Evolutionary conservation across 192 early-diverging fungal species (phyloP).

Genomic region (Coemansia sp.): DNA sequence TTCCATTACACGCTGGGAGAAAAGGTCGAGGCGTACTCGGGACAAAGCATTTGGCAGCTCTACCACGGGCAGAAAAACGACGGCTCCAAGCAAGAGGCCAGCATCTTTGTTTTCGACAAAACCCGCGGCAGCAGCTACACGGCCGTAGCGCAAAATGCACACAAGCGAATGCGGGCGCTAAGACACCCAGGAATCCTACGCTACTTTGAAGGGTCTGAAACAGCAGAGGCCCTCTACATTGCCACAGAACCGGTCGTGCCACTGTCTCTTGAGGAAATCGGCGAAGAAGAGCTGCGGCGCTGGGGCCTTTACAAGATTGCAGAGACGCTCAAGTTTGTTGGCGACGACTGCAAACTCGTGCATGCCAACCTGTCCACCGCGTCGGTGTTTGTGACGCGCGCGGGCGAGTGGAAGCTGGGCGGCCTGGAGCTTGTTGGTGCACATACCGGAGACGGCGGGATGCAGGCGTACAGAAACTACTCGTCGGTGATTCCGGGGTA

Average conservation of each 20-base stretch:
- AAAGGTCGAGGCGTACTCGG: slow-evolving; percentile 56
- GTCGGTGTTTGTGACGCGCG: slow-evolving; percentile 82
- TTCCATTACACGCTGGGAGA: slow-evolving; percentile 68
- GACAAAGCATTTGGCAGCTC: slow-evolving; percentile 61
- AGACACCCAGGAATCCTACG: slow-evolving; percentile 84
- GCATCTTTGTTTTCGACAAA: slow-evolving; percentile 84
- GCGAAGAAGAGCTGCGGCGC: slow-evolving; percentile 60
- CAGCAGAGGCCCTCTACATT: slow-evolving; percentile 67
- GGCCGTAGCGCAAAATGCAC: slow-evolving; percentile 83
- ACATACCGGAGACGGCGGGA: slow-evolving; percentile 60
- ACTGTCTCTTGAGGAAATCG: slow-evolving; percentile 52
- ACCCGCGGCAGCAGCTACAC: slow-evolving; percentile 61
- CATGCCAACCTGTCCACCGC: slow-evolving; percentile 80
- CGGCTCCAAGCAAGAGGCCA: slow-evolving; percentile 61
- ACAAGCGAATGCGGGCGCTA: slow-evolving; percentile 81
- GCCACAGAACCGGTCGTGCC: slow-evolving; percentile 84
- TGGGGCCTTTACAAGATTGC: slow-evolving; percentile 92
- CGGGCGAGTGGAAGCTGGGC: slow-evolving; percentile 95
- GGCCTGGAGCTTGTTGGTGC: slow-evolving; percentile 78
- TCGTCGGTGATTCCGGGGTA: slow-evolving; percentile 32
- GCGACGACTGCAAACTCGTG: slow-evolving; percentile 77
- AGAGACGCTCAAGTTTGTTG: slow-evolving; percentile 82
- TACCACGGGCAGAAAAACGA: slow-evolving; percentile 34
- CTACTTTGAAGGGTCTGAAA: slow-evolving; percentile 83
- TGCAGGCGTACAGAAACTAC: slow-evolving; percentile 23